phyloP scores from a whole-genome alignment of 2,329 filamentous ascomycete species.

The Calonectria montana region DNA sequence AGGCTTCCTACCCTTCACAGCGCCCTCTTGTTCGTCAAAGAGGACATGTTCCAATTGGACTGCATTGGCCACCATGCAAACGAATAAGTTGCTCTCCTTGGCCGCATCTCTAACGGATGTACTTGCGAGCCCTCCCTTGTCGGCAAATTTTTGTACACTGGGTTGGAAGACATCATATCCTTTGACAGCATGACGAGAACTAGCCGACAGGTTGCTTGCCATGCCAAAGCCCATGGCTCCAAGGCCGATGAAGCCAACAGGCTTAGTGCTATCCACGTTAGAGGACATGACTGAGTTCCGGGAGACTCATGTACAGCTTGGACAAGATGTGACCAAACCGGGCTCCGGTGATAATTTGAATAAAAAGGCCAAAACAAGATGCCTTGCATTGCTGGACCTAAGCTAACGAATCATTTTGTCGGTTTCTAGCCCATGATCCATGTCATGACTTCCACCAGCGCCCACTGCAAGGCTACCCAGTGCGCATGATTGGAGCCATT shows the following conservation, averaged over 20 bases:
- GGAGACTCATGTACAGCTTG: background rate
- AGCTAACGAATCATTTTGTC: background rate
- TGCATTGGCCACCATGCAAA: conserved; percentile 27
- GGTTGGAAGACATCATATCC: conserved; percentile 20
- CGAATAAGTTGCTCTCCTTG: background rate
- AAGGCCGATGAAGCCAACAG: conserved; percentile 23
- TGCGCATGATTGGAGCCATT: background rate
- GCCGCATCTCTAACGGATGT: background rate
- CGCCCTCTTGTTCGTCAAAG: background rate
- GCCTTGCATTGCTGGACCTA: background rate
- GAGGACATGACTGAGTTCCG: conserved; percentile 1
- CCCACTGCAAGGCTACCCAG: background rate
- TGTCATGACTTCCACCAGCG: background rate
- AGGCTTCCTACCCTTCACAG: background rate
- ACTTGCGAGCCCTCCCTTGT: background rate
- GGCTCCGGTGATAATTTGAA: background rate
- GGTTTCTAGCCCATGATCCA: background rate
- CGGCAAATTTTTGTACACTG: background rate
- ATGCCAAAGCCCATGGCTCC: conserved; percentile 32
- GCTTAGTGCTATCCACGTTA: conserved; percentile 40
- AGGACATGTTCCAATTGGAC: conserved; percentile 16
- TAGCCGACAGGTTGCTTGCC: conserved; percentile 16
- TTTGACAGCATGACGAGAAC: background rate
- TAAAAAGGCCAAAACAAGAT: background rate
- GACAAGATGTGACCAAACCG: background rate